Evolutionary conservation across 805 yeast species (phyloP).

Genomic region (Cyberlindnera petersonii): DNA sequence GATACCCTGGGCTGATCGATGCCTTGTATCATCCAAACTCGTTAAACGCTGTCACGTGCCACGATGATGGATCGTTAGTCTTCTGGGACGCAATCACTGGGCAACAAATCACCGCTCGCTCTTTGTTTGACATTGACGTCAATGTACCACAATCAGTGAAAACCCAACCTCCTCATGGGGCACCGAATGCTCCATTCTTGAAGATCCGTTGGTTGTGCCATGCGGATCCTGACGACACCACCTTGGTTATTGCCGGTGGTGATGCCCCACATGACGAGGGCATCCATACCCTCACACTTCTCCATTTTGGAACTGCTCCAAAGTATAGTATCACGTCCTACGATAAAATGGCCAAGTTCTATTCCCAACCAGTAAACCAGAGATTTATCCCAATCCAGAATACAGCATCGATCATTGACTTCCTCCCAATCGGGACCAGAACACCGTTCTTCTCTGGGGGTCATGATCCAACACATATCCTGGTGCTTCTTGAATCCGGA

Average conservation of each 20-base stretch:
- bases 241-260: slow-evolving; percentile 68
- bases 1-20: slow-evolving; percentile 42
- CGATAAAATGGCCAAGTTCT: slow-evolving; percentile 75
- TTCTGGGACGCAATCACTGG: slow-evolving; percentile 93
- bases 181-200: slow-evolving; percentile 37
- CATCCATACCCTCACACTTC: slow-evolving; percentile 43
- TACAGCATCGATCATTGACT: slow-evolving; percentile 39
- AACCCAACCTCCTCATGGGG: slow-evolving; percentile 19
- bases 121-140: slow-evolving; percentile 60
- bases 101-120: slow-evolving; percentile 67
- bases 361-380: slow-evolving; percentile 55
- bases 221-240: slow-evolving; percentile 74
- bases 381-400: slow-evolving; percentile 53
- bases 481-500: slow-evolving; percentile 59
- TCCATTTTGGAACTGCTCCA: slow-evolving; percentile 80
- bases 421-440: slow-evolving; percentile 51
- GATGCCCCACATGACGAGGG: slow-evolving; percentile 42
- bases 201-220: slow-evolving; percentile 76
- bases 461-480: slow-evolving; percentile 66
- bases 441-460: slow-evolving; percentile 79
- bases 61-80: slow-evolving; percentile 77
- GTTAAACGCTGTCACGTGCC: slow-evolving; percentile 71
- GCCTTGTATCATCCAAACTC: slow-evolving; percentile 94
- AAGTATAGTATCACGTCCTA: slow-evolving; percentile 78
- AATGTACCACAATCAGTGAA: slow-evolving; percentile 41